phyloP scores from a whole-genome alignment of 2,329 filamentous ascomycete species.

The Neofusicoccum cordaticola region DNA sequence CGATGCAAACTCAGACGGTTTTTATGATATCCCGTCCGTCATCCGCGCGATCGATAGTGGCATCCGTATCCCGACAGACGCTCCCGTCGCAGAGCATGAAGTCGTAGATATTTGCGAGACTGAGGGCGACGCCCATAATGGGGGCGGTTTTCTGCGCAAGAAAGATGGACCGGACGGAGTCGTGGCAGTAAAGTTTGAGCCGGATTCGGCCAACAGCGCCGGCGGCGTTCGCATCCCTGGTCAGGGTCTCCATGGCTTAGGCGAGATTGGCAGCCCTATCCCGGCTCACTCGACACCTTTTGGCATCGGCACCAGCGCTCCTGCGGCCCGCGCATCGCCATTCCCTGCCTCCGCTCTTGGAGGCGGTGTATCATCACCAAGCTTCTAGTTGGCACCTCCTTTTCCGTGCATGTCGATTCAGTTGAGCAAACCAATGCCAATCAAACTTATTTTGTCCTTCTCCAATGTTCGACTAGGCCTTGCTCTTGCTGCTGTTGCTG shows the following conservation, averaged over 20 bases:
- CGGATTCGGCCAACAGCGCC: slow-evolving; percentile 17
- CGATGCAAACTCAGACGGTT: slow-evolving; percentile 56
- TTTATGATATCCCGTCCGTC: slow-evolving; percentile 65
- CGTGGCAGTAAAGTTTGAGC: slow-evolving; percentile 44
- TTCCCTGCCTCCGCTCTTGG: slow-evolving; percentile 7
- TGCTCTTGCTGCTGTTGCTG: too few species aligned
- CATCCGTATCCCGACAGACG: slow-evolving; percentile 58
- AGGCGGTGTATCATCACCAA: slow-evolving; percentile 14
- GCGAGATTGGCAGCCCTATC: slow-evolving; percentile 48
- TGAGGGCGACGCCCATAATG: slow-evolving; percentile 80
- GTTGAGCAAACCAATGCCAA: too few species aligned
- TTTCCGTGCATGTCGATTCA: too few species aligned
- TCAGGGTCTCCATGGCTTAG: slow-evolving; percentile 31
- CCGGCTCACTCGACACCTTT: slow-evolving; percentile 4
- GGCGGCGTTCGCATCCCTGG: slow-evolving; percentile 12
- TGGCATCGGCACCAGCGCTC: background rate
- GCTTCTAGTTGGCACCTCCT: slow-evolving; percentile 3
- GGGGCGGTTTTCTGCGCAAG: slow-evolving; percentile 80
- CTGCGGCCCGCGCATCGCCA: background rate
- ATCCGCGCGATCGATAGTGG: slow-evolving; percentile 61
- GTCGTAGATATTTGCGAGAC: slow-evolving; percentile 85
- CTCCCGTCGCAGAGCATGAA: slow-evolving; percentile 60
- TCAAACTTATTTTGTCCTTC: too few species aligned
- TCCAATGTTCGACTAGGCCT: too few species aligned
- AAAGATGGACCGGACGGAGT: slow-evolving; percentile 44